Evolutionary conservation across 371 early-diverging fungal genomes (phyloP), one percentile per base, ranked within the genome.

Genomic region (Mucor racemosus): DNA sequence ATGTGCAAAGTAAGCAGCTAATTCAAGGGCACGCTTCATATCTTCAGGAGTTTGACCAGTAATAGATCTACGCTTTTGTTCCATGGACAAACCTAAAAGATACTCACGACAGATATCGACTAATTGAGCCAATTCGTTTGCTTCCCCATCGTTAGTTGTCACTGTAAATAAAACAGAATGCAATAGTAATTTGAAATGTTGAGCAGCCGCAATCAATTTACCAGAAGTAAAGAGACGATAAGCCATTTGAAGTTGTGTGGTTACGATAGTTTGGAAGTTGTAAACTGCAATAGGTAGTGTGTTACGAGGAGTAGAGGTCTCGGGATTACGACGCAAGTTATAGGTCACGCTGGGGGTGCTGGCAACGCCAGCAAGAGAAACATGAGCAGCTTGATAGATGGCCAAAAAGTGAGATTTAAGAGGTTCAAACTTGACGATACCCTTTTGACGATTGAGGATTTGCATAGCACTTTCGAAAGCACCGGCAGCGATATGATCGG

Each of bases 1-100:
- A 66, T 95, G 92, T 5, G 99, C 93, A 73, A 97, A 97, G 81
- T 96, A 97, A 6, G 94, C 94, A 1, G 97, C 95, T 50, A 99
- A 84, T 72, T 96, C 98, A 11, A 97, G 72, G 41, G 88, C 87
- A 15, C 93, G 88, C 66, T 90, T 86, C 35, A 87, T 78, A 11
- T 82, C 81, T 17, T 84, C 88, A 15, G 86, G 80, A 17, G 82
- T 76, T 19, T 71, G 69, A 9, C 73, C 72, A 11, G 71, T 71
- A 36, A 87, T 73, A 31, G 85, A 78, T 57, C 89, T 84, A n/a
- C 96, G 90, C 56, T 80, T 84, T 60, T 90, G 82, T 73, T 96
- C 97, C 80, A 97, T 88, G 17, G 84, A 82, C 38, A 95, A 75
- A 56, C 96, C 99, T 39, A 95, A 75, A 17, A 96, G 78, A 76